Conservation (phyloP, 1,139 yeast genomes). For the Magnusiomyces magnusii region DNA sequence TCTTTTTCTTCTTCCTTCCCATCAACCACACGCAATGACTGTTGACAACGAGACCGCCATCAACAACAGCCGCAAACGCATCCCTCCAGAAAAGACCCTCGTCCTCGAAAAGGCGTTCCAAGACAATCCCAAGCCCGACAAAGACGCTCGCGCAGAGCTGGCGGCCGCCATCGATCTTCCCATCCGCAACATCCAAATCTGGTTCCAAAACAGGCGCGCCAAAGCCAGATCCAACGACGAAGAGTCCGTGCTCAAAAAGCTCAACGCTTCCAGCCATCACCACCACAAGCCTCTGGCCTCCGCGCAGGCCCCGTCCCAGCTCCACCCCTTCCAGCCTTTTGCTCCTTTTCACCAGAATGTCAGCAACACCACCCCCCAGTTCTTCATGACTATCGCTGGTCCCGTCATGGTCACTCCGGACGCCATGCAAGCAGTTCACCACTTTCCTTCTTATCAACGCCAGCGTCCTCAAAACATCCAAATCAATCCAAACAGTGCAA, state of each 20-base stretch:
- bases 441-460: not conserved
- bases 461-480: constrained; percentile 3
- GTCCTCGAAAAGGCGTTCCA: constrained; percentile 27
- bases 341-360: not conserved
- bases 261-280: constrained; percentile 1
- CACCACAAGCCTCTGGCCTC: constrained; percentile 2
- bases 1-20: constrained; percentile 7
- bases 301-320: not conserved
- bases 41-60: too few species aligned
- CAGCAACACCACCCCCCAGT: not conserved
- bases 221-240: constrained; percentile 24
- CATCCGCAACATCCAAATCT: constrained; percentile 27
- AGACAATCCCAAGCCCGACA: constrained; percentile 27
- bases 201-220: constrained; percentile 32
- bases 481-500: constrained; percentile 4
- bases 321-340: not conserved
- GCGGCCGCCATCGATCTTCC: constrained; percentile 27
- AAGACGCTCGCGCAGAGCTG: constrained; percentile 25
- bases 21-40: too few species aligned
- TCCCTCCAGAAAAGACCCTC: constrained; percentile 25
- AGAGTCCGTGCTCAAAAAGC: constrained; percentile 15
- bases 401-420: not conserved
- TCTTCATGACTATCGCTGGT: not conserved
- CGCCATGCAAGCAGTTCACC: not conserved
- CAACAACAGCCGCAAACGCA: constrained; percentile 23